Conservation (phyloP, 2,329 filamentous ascomycete genomes). For the Alternaria postmessia region DNA sequence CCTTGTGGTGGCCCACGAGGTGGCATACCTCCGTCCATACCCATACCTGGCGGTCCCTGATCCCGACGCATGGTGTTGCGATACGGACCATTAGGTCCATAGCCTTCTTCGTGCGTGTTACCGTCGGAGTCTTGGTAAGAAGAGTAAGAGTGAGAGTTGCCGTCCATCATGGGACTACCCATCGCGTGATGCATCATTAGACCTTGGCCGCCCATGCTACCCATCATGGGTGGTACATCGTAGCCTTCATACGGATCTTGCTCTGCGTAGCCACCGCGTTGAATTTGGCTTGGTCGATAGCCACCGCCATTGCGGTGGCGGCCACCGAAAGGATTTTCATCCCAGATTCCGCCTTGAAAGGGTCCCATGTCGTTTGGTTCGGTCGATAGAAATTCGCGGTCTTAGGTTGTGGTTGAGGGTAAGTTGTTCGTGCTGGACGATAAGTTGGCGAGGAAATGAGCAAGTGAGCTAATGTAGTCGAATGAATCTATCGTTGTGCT, state of each 20-base stretch:
- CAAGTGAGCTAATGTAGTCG: background rate
- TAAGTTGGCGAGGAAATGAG: background rate
- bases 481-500: background rate
- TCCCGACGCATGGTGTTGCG: background rate
- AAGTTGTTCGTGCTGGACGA: background rate
- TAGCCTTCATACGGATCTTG: background rate
- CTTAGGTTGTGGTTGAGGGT: background rate
- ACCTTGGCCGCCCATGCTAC: background rate
- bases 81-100: background rate
- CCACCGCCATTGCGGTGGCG: background rate
- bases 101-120: background rate
- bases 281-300: background rate
- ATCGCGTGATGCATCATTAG: background rate
- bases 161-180: background rate
- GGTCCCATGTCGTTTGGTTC: background rate
- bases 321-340: background rate
- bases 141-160: background rate
- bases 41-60: background rate
- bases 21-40: background rate
- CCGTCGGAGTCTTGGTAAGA: constrained; percentile 2
- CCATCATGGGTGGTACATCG: background rate
- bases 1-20: background rate
- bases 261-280: background rate
- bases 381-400: background rate
- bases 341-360: constrained; percentile 1